Conservation (phyloP, 2,329 filamentous ascomycete genomes). For the Raffaelea arxii region DNA sequence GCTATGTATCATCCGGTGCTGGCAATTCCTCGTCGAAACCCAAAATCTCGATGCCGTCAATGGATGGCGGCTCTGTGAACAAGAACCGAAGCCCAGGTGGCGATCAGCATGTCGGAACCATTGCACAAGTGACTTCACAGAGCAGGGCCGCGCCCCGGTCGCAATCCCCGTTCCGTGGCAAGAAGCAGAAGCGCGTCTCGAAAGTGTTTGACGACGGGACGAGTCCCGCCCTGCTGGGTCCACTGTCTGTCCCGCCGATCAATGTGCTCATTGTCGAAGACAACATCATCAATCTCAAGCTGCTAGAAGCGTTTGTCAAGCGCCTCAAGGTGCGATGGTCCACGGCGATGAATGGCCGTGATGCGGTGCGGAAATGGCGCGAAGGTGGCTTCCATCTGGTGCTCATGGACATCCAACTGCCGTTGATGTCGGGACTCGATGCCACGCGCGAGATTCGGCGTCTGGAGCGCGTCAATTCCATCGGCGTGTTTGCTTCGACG, state of each 20-base stretch:
- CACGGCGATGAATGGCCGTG: constrained; percentile 90
- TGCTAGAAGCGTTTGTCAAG: constrained; percentile 93
- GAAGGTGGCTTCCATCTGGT: constrained; percentile 90
- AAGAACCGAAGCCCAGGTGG: not conserved
- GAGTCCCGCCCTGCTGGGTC: constrained; percentile 45
- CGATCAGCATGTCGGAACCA: not conserved
- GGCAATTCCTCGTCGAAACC: not conserved
- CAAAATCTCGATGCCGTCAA: constrained; percentile 1
- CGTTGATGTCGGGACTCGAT: constrained; percentile 90
- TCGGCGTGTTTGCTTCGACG: constrained; percentile 77
- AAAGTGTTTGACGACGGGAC: constrained; percentile 18
- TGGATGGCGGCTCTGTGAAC: not conserved
- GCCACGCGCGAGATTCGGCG: constrained; percentile 91
- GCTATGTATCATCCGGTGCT: not conserved
- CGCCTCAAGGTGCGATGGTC: constrained; percentile 91
- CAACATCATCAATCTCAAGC: constrained; percentile 92
- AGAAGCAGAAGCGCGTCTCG: constrained; percentile 42
- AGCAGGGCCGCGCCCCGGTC: constrained; percentile 40
- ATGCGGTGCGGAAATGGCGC: constrained; percentile 90
- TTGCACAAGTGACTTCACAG: constrained; percentile 11
- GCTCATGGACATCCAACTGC: constrained; percentile 96
- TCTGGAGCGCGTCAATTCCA: constrained; percentile 80
- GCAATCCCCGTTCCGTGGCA: constrained; percentile 27
- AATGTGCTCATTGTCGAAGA: constrained; percentile 97
- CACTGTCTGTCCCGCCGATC: constrained; percentile 86